Conservation (phyloP, 2,329 filamentous ascomycete species). For the Neofusicoccum kwambonambiense region DNA sequence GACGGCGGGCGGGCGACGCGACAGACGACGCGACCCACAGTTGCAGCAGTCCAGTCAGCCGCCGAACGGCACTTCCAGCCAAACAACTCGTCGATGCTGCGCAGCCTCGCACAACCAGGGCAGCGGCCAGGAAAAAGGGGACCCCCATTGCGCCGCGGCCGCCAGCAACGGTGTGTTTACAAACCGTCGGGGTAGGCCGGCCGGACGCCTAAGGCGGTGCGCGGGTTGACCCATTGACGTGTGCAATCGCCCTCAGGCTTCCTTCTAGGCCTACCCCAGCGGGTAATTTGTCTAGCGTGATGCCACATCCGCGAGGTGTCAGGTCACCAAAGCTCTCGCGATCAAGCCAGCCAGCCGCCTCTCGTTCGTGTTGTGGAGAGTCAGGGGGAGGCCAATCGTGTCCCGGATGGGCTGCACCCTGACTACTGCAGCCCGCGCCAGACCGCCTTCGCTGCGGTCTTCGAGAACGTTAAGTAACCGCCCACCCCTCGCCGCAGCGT, state of each 20-base stretch:
- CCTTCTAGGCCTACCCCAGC: constrained; percentile 6
- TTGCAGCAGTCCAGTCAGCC: neutral
- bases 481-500: neutral
- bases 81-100: neutral
- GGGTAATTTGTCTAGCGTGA: constrained; percentile 14
- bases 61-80: neutral
- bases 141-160: neutral
- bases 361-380: neutral
- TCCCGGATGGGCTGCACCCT: neutral
- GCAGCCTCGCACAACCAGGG: neutral
- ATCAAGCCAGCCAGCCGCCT: too few species aligned
- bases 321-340: constrained; percentile 9
- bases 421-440: too few species aligned
- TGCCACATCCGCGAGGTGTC: constrained; percentile 12
- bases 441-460: too few species aligned
- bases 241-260: neutral
- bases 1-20: neutral
- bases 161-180: constrained; percentile 13
- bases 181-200: neutral
- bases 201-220: constrained; percentile 8
- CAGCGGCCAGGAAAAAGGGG: neutral
- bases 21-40: constrained; percentile 1
- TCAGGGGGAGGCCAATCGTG: constrained; percentile 9
- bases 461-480: too few species aligned
- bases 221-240: constrained; percentile 10